phyloP scores from a whole-genome alignment of 2,329 filamentous ascomycete species.

The Ilyonectria robusta region DNA sequence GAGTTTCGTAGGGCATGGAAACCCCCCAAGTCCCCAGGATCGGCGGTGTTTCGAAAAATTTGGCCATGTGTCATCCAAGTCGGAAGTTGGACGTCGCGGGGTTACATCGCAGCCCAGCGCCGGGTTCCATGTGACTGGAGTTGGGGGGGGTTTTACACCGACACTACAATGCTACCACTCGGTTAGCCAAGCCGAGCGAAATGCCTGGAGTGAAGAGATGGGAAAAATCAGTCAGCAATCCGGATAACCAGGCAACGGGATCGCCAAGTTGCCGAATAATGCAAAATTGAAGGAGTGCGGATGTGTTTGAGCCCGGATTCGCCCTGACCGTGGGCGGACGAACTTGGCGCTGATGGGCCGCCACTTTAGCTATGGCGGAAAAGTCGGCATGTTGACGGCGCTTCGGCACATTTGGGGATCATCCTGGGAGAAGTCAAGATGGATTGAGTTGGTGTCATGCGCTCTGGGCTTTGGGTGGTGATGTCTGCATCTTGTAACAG shows the following conservation, averaged over 20 bases:
- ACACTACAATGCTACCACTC: constrained; percentile 12
- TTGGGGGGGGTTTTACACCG: constrained; percentile 11
- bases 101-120: constrained; percentile 9
- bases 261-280: background rate
- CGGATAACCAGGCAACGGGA: background rate
- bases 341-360: constrained; percentile 6
- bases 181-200: constrained; percentile 5
- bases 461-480: background rate
- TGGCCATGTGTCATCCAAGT: constrained; percentile 20
- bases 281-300: background rate
- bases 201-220: background rate
- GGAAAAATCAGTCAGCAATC: background rate
- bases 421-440: constrained; percentile 1
- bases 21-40: background rate
- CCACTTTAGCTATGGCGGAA: background rate
- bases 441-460: background rate
- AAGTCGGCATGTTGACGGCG: background rate
- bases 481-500: background rate
- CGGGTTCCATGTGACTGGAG: constrained; percentile 11
- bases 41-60: constrained; percentile 21
- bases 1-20: constrained; percentile 3
- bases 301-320: constrained; percentile 21
- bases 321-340: constrained; percentile 22
- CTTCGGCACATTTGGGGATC: background rate
- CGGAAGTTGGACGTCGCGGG: constrained; percentile 16